phyloP scores from a whole-genome alignment of 2,329 filamentous ascomycete species.

The Claviceps quebecensis region DNA sequence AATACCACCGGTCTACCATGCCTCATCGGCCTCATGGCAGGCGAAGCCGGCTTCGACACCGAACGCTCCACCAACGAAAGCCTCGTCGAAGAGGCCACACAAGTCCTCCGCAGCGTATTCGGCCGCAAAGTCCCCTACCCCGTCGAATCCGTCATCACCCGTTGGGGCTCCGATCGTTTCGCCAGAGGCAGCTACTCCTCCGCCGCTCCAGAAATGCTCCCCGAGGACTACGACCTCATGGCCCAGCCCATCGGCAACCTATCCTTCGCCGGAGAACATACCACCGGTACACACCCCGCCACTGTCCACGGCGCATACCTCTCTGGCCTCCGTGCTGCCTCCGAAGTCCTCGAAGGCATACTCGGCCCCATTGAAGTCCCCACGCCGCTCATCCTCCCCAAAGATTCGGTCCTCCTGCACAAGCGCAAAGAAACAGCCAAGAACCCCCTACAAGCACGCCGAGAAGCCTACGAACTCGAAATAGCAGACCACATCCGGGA shows the following conservation, averaged over 20 bases:
- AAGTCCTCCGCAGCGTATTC: conserved; percentile 66
- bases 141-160: conserved; percentile 73
- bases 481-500: conserved; percentile 36
- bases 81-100: conserved; percentile 68
- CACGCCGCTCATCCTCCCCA: conserved; percentile 57
- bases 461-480: conserved; percentile 42
- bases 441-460: conserved; percentile 36
- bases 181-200: conserved; percentile 94
- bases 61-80: conserved; percentile 63
- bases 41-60: conserved; percentile 80
- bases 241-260: conserved; percentile 71
- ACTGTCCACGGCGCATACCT: conserved; percentile 95
- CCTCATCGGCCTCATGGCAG: conserved; percentile 86
- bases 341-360: conserved; percentile 68
- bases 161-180: conserved; percentile 84
- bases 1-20: conserved; percentile 80
- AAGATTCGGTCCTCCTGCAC: conserved; percentile 34
- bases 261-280: conserved; percentile 93
- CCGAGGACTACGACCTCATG: conserved; percentile 88
- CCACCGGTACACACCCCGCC: conserved; percentile 86
- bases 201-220: conserved; percentile 66
- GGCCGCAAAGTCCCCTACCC: conserved; percentile 58
- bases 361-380: conserved; percentile 70
- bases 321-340: conserved; percentile 78
- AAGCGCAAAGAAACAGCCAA: conserved; percentile 42